Evolutionary conservation across 2,329 filamentous ascomycete species (phyloP), one percentile per base, ranked within the genome.

Genomic region (Sphaerostilbella broomeana): DNA sequence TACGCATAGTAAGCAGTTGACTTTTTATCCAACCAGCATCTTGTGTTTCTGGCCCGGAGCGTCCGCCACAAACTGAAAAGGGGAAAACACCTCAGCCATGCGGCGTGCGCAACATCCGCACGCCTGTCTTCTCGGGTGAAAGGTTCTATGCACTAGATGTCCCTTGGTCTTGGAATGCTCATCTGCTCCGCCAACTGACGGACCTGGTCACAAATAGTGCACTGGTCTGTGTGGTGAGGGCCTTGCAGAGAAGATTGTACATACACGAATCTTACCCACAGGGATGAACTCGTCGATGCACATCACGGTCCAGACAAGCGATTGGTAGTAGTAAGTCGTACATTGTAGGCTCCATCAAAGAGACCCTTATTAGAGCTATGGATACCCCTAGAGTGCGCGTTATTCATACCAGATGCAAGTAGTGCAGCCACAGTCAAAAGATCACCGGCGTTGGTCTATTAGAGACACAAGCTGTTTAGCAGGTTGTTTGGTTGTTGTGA

Each of bases 1-100:
- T 55, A 34, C 19, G 28, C 27, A 34, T 52, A 57, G 40, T 39
- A 33, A 20, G 16, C 20, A 5, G 20, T 19, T 27, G 33, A 36
- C 38, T 33, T 15, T 26, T 30, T 19, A 24, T 20, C 38, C 45
- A 47, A 41, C 41, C 31, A 43, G 43, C 34, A 42, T 35, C 38
- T 27, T 34, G 26, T 21, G 12, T 33, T 31, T 20, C 32, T 33
- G 32, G 20, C 25, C 39, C 41, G 36, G 34, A 27, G 36, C 25
- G 28, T 22, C 30, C 28, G 44, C 39, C 31, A 19, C 22, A 38
- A 35, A 26, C 38, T 7, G 26, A 37, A 25, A 38, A 18, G 28
- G 34, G 22, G 27, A 26, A 40, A 28, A 33, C 29, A 21, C 12
- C 24, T 21, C 20, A 17, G 16, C 16, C 15, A 21, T n/a, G n/a